phyloP scores from a whole-genome alignment of 257 asterid species.

The Solanum appendiculatum region DNA sequence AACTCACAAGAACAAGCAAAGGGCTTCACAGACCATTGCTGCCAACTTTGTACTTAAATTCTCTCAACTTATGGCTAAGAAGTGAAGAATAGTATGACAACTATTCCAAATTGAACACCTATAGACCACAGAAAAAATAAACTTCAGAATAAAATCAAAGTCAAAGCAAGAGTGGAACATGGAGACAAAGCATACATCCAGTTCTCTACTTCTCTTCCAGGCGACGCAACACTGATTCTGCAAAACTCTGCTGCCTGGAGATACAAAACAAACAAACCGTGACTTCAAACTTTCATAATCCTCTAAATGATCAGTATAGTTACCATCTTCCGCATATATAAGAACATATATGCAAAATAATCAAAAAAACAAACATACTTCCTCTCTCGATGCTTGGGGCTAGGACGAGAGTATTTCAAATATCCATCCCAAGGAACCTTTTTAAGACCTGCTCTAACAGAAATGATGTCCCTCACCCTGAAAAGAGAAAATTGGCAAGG shows the following conservation, averaged over 20 bases:
- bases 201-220: conserved; percentile 51
- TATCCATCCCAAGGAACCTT: conserved; percentile 77
- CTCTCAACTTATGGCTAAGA: neutral
- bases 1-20: neutral
- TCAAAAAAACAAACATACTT: too few relatives aligned
- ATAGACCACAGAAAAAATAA: neutral
- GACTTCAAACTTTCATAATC: neutral
- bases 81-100: neutral
- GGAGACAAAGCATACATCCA: neutral
- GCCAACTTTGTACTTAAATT: neutral
- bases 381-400: conserved; percentile 83
- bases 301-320: neutral
- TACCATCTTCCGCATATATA: neutral
- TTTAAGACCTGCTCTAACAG: conserved; percentile 73
- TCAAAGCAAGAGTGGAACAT: neutral
- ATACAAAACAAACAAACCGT: neutral
- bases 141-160: neutral
- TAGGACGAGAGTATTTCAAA: conserved; percentile 92
- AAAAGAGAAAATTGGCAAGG: conserved; percentile 4
- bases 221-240: conserved; percentile 63
- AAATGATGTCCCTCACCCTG: conserved; percentile 91
- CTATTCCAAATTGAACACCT: neutral
- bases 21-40: neutral
- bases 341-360: too few relatives aligned
- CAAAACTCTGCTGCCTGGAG: conserved; percentile 83